Base-by-base conservation (phyloP, 495 filamentous ascomycete genomes). In the Cudoniella acicularis region DNA sequence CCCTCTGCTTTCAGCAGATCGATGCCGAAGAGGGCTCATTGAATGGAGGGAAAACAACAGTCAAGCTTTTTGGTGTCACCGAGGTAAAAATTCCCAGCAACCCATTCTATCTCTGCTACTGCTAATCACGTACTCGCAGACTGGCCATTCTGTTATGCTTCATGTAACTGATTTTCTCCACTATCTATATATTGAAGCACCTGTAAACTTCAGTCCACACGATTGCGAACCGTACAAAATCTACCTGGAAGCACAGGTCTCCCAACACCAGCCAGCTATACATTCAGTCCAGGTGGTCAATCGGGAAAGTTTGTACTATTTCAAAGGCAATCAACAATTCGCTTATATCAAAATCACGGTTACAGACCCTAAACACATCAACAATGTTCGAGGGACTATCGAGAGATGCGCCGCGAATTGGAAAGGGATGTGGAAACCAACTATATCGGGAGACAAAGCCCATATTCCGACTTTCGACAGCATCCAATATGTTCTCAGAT, bases 11-110 rank as follows among this genome's bases (percentile, higher is more conserved):
- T 71, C 94, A 98, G 72, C 89, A 95, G 68, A 98, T 99, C 69
- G 94, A 99, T 63, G 87, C 84, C 3, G 93, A 98, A 64, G 93
- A 98, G 71, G 92, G 94, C 18, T 85, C 81, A 2, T 63, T 96
- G 4, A 65, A 79, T 70, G 85, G 86, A 59, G 89, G 88, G 17
- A 85, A 81, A 65, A 76, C 88, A 1, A 83, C 89, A 0, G 80
- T 98, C 58, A 91, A 90, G 72, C 80, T 99, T 13, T 99, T 97
- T 71, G 94, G 94, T 64, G 91, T 97, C n/a, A 97, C 93, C n/a
- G 90, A 94, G 79, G 87, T 87, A 75, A 50, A 67, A n/a, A 20
- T 64, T 23, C 26, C 42, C 57, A n/a, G 53, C 23, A 25, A 20
- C 4, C 13, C 21, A 25, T 24, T 10, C n/a, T n/a, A n/a, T 42